Evolutionary conservation across 768 basidiomycete genomes (phyloP), one percentile per base, ranked within the genome.

Genomic region (Boletus tylopilopsis): DNA sequence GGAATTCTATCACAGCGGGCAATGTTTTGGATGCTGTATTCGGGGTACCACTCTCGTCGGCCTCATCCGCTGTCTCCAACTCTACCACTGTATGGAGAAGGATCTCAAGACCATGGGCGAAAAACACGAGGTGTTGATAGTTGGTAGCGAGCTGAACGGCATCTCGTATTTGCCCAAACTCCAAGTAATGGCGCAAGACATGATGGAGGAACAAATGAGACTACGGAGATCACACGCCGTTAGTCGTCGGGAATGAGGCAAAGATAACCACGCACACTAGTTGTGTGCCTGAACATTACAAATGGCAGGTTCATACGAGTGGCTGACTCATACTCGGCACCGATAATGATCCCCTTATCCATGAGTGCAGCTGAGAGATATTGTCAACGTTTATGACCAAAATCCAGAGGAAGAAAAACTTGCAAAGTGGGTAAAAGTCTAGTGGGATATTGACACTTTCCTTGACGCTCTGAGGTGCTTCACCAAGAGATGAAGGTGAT

Each of bases 301-400:
- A 96, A 96, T 2, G 93, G 82, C 9, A 97, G 71, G 49, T 85
- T 88, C 22, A 76, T 70, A 45, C 90, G 78, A 15, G 85, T 76
- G 3, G 82, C 85, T 3, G 82, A 80, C 66, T 99, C 95, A 49
- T 94, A 82, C 56, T 97, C 94, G 23, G 88, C 90, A 8, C 95
- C 95, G 57, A 97, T 94, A 55, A 99, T 93, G 57, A 99, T 96
- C 1, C 94, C 95, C 64, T 97, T 99, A 68, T 97, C 94, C 94
- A 98, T 98, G 22, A 99, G 78, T 7, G 94, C 93, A 49, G 95
- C 95, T 98, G 59, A 29, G 39, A 42, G 24, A 34, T 21, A 16
- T 6, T 36, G 37, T 60, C 19, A 58, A 43, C 25, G 32, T 32
- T 30, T 36, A 21, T 16, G 19, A 15, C 40, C 12, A 18, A 34